phyloP scores from a whole-genome alignment of 148 eudicot genomes.

The Mesembryanthemum crystallinum region DNA sequence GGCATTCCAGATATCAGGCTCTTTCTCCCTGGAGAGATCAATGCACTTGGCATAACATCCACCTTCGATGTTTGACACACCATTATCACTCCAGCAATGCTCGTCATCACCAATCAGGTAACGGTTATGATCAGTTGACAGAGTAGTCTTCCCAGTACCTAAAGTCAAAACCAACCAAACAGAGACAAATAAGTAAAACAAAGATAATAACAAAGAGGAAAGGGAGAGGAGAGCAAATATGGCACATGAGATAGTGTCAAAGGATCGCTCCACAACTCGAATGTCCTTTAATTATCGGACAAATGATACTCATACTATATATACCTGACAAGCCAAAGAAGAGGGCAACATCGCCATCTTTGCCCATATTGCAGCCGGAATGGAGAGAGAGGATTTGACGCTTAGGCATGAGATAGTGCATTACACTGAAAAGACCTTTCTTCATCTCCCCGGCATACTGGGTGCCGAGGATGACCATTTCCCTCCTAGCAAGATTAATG shows the following conservation, averaged over 20 bases:
- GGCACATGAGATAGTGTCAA: constrained; percentile 28
- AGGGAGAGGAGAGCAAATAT: constrained; percentile 16
- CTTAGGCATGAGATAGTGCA: constrained; percentile 89
- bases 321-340: constrained; percentile 86
- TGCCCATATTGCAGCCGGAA: constrained; percentile 86
- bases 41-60: constrained; percentile 91
- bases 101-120: constrained; percentile 77
- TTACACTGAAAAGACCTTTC: constrained; percentile 79
- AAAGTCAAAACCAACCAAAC: neutral
- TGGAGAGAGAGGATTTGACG: constrained; percentile 76
- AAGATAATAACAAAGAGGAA: neutral
- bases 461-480: constrained; percentile 87
- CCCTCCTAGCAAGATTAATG: constrained; percentile 65
- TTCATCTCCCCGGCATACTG: constrained; percentile 93
- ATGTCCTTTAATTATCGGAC: constrained; percentile 5
- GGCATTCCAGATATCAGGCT: constrained; percentile 83
- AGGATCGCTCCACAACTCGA: constrained; percentile 24
- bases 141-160: constrained; percentile 84
- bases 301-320: constrained; percentile 25
- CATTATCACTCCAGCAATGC: constrained; percentile 71
- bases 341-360: constrained; percentile 79
- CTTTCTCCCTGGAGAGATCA: constrained; percentile 67
- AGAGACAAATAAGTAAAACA: neutral
- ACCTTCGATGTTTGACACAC: constrained; percentile 81
- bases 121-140: constrained; percentile 75